Percentiles rank a stretch among this genome's conserved stretches.
These are phyloP conservation scores for Leucocoprinus birnbaumii DNA, from an alignment of 768 basidiomycete genomes.

Conservation along the genomic window DNA sequence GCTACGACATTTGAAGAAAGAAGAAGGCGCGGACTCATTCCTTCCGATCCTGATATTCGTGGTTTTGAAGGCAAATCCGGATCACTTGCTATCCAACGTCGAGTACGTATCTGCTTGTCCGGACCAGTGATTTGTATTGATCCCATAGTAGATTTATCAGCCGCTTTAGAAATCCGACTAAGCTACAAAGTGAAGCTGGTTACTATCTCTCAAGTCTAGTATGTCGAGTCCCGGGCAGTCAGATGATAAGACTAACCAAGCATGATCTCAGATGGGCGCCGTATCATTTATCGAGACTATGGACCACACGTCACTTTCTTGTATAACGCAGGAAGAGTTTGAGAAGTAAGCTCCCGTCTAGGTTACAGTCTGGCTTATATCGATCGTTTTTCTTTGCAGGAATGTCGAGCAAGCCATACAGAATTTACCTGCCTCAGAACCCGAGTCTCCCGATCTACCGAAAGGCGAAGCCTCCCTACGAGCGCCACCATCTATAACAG, in stretches of 20 bases:
- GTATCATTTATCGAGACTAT: constrained; percentile 98
- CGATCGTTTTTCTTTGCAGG: constrained; percentile 21
- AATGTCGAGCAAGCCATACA: constrained; percentile 54
- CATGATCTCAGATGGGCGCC: constrained; percentile 74
- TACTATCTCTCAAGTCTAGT: constrained; percentile 97
- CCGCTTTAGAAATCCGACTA: constrained; percentile 86
- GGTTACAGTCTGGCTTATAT: not conserved
- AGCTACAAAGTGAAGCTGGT: constrained; percentile 92
- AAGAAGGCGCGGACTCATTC: constrained; percentile 92
- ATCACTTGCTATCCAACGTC: constrained; percentile 90
- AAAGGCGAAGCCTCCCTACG: constrained; percentile 24
- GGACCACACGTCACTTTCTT: constrained; percentile 93
- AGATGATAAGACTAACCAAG: not conserved
- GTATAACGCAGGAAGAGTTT: constrained; percentile 91
- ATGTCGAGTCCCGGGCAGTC: constrained; percentile 3
- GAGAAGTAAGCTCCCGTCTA: constrained; percentile 51
- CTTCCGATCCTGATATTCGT: constrained; percentile 93
- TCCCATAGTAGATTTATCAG: constrained; percentile 77
- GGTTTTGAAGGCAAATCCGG: constrained; percentile 91
- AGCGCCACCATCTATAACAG: constrained; percentile 13
- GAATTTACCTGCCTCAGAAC: constrained; percentile 42
- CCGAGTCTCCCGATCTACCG: constrained; percentile 30
- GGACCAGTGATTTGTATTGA: not conserved
- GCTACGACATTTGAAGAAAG: constrained; percentile 80
- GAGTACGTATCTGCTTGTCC: constrained; percentile 54